Evolutionary conservation across 2,329 filamentous ascomycete species (phyloP).

Genomic region (Penicillium capsulatum): DNA sequence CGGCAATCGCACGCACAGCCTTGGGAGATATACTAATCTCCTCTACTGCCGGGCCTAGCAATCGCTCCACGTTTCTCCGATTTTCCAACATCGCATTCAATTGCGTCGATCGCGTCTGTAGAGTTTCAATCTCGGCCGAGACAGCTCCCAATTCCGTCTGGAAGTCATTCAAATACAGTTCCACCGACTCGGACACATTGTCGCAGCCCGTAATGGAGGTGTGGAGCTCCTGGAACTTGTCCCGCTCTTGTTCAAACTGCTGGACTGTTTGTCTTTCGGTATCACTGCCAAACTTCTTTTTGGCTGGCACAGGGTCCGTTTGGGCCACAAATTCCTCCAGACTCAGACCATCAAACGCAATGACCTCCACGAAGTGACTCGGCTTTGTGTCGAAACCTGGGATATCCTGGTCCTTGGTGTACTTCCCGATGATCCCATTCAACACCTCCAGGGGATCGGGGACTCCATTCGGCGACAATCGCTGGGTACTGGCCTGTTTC

Average conservation of each 20-base stretch:
- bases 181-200: constrained; percentile 86
- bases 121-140: constrained; percentile 88
- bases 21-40: constrained; percentile 83
- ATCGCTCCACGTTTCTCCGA: constrained; percentile 80
- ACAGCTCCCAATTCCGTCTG: constrained; percentile 88
- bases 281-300: constrained; percentile 28
- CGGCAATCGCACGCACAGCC: constrained; percentile 77
- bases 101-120: constrained; percentile 79
- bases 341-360: constrained; percentile 75
- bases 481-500: constrained; percentile 52
- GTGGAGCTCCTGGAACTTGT: constrained; percentile 86
- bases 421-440: constrained; percentile 53
- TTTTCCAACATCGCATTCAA: constrained; percentile 85
- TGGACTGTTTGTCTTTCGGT: constrained; percentile 58
- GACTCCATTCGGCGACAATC: constrained; percentile 51
- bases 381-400: constrained; percentile 29
- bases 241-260: constrained; percentile 76
- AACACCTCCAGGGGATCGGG: constrained; percentile 70
- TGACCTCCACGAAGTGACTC: constrained; percentile 54
- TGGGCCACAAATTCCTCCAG: constrained; percentile 64
- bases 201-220: constrained; percentile 85
- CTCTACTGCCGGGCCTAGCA: constrained; percentile 82
- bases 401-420: constrained; percentile 13
- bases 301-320: constrained; percentile 25
- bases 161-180: constrained; percentile 86